Percentiles rank a stretch among this genome's conserved stretches.
Conservation (phyloP, 352 stramenopile genomes). For the Phytophthora syringae region DNA sequence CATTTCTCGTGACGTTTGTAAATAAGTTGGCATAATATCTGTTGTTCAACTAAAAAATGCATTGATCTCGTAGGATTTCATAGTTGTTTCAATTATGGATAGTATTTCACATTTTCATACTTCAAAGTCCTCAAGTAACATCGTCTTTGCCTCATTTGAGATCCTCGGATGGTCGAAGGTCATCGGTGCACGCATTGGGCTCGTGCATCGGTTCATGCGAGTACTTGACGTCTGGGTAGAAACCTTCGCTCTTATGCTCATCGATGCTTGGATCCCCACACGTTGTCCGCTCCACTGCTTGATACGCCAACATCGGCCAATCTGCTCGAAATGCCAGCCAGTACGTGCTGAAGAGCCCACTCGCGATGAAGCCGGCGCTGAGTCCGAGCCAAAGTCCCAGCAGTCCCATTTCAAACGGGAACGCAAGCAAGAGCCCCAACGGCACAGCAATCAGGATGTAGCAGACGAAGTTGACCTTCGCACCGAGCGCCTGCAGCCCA, state of each 20-base stretch:
- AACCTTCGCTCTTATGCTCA: conserved; percentile 11
- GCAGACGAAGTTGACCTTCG: conserved; percentile 86
- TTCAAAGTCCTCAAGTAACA: background rate
- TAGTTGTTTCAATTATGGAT: too few relatives aligned
- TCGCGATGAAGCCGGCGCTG: conserved; percentile 63
- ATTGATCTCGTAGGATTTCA: too few relatives aligned
- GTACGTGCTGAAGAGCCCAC: conserved; percentile 71
- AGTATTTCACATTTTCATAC: too few relatives aligned
- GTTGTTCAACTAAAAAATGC: too few relatives aligned
- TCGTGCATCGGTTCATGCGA: conserved; percentile 28
- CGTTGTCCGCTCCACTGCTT: conserved; percentile 61
- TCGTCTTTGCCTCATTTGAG: background rate
- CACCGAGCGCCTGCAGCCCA: conserved; percentile 82
- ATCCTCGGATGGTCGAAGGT: conserved; percentile 7
- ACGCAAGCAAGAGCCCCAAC: conserved; percentile 73
- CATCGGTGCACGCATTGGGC: conserved; percentile 12
- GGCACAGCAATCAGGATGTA: conserved; percentile 88
- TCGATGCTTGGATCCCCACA: conserved; percentile 7
- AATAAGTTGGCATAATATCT: too few relatives aligned
- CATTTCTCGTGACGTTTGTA: background rate
- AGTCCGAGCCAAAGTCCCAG: conserved; percentile 87
- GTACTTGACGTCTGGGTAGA: conserved; percentile 8
- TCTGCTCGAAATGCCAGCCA: conserved; percentile 72
- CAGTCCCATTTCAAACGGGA: conserved; percentile 65
- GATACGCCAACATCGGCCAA: conserved; percentile 71